Evolutionary conservation across 352 stramenopile genomes (phyloP).

Genomic region (Globisporangium middletonii): DNA sequence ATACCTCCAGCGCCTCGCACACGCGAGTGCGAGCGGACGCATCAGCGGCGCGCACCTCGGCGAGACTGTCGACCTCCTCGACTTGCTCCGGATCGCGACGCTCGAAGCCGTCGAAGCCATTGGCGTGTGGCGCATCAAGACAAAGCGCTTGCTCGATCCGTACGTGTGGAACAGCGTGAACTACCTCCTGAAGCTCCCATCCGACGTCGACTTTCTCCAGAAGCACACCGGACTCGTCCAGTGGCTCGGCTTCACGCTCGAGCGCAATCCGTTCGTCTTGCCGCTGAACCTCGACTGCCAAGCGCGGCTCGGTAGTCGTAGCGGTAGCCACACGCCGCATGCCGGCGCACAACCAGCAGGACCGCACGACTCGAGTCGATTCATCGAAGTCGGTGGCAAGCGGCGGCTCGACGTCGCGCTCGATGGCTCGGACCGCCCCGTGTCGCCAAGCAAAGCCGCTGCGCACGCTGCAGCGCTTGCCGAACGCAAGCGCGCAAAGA

Average conservation of each 20-base stretch:
- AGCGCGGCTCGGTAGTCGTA: background rate
- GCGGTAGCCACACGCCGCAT: background rate
- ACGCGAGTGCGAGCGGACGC: slow-evolving; percentile 33
- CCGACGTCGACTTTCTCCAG: slow-evolving; percentile 88
- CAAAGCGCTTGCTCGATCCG: slow-evolving; percentile 16
- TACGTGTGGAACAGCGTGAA: slow-evolving; percentile 91
- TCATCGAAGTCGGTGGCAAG: slow-evolving; percentile 64
- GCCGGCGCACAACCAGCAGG: too few species aligned
- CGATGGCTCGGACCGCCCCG: background rate
- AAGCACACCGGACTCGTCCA: slow-evolving; percentile 62
- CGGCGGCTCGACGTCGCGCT: slow-evolving; percentile 8
- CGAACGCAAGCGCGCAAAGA: slow-evolving; percentile 58
- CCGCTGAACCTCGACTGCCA: slow-evolving; percentile 71
- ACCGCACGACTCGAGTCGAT: slow-evolving; percentile 23
- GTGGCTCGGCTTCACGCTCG: slow-evolving; percentile 83
- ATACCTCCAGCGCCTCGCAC: slow-evolving; percentile 71
- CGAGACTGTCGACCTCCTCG: slow-evolving; percentile 78
- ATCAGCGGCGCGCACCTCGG: slow-evolving; percentile 50
- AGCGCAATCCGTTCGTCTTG: slow-evolving; percentile 87
- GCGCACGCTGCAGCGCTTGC: slow-evolving; percentile 28
- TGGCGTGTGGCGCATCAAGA: slow-evolving; percentile 52
- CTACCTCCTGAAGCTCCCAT: slow-evolving; percentile 89
- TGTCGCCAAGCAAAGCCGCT: slow-evolving; percentile 4
- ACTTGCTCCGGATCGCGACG: slow-evolving; percentile 79
- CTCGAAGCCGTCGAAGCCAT: slow-evolving; percentile 89